These are phyloP conservation scores for Nepenthes gracilis DNA, from an alignment of 148 eudicot species.

Conservation along the genomic window DNA sequence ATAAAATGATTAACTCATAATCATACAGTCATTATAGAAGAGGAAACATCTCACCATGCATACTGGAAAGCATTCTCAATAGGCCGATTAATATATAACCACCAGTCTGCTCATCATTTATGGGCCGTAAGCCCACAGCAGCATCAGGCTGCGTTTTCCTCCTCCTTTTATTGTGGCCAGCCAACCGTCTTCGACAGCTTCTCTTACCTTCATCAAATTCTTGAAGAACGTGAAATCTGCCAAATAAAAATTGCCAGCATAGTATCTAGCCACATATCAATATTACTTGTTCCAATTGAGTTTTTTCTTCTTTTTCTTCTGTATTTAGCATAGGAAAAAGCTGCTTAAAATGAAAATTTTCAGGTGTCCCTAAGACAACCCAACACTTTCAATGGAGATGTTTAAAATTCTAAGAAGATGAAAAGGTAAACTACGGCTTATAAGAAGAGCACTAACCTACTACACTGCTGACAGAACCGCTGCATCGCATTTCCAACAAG, in stretches of 20 bases:
- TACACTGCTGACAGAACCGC: constrained; percentile 97
- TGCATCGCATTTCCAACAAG: constrained; percentile 66
- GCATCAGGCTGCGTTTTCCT: constrained; percentile 70
- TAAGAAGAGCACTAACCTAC: constrained; percentile 35
- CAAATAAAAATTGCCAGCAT: background rate
- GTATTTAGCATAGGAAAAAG: too few relatives aligned
- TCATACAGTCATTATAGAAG: background rate
- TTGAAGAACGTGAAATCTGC: constrained; percentile 83
- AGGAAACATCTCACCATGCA: constrained; percentile 43
- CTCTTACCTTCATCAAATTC: constrained; percentile 98
- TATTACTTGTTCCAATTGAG: background rate
- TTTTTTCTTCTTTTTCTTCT: too few relatives aligned
- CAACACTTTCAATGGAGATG: too few relatives aligned
- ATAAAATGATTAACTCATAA: background rate
- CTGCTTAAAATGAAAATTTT: too few relatives aligned
- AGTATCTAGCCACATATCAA: background rate
- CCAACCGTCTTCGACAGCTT: constrained; percentile 92
- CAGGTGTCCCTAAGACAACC: too few relatives aligned
- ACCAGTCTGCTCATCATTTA: constrained; percentile 45
- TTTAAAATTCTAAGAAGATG: too few relatives aligned
- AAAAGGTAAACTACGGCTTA: too few relatives aligned
- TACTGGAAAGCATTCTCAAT: constrained; percentile 61
- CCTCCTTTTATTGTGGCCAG: constrained; percentile 86
- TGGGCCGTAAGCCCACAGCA: constrained; percentile 25
- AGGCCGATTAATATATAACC: constrained; percentile 50